Conservation (phyloP, 371 early-diverging fungal genomes). For the Phascolomyces articulosus region DNA sequence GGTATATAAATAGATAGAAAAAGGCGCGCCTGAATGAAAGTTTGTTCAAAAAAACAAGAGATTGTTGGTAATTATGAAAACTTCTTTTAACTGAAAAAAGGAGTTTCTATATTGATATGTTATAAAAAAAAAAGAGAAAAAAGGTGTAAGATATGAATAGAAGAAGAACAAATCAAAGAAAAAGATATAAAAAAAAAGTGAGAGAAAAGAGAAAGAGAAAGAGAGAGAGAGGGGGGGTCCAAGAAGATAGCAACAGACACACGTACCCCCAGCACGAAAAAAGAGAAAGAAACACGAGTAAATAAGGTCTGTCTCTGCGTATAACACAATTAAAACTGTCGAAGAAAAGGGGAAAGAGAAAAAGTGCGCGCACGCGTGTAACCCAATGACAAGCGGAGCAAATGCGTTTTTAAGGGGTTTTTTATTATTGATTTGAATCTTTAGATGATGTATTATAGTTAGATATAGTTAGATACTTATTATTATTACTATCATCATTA, state of each 20-base stretch:
- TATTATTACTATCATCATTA: too few relatives aligned
- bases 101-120: constrained; percentile 19
- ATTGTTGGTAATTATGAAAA: too few relatives aligned
- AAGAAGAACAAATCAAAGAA: neutral
- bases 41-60: too few relatives aligned
- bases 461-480: too few relatives aligned
- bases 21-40: too few relatives aligned
- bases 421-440: too few relatives aligned
- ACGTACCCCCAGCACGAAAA: neutral
- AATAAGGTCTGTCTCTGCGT: neutral
- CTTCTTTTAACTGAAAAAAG: too few relatives aligned
- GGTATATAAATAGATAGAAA: neutral
- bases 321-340: too few relatives aligned
- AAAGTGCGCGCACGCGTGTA: neutral
- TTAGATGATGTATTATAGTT: too few relatives aligned
- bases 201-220: neutral
- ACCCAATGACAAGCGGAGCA: neutral
- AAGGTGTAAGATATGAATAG: neutral
- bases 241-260: neutral
- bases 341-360: neutral
- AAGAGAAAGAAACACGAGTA: constrained; percentile 3
- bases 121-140: constrained; percentile 10
- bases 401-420: neutral
- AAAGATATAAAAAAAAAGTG: neutral
- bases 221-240: constrained; percentile 4